phyloP scores from a whole-genome alignment of 2,329 filamentous ascomycete genomes.

The Hypoxylon sp. region DNA sequence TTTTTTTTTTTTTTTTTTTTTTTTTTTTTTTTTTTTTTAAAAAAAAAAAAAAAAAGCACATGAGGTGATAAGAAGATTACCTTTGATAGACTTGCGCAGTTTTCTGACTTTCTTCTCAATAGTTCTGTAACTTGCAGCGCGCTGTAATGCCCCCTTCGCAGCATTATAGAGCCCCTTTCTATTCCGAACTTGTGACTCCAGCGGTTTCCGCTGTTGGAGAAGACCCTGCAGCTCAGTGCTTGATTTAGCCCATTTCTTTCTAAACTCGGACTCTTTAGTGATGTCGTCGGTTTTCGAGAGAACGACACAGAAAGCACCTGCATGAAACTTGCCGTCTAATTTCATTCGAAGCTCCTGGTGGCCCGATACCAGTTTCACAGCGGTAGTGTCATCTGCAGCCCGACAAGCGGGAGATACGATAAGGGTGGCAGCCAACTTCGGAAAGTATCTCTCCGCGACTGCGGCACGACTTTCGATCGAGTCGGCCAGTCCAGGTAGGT shows the following conservation, averaged over 20 bases:
- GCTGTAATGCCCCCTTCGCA: no score
- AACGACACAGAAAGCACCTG: constrained; percentile 6
- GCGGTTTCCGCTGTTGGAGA: neutral
- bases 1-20: no score
- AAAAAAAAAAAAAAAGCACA: no score
- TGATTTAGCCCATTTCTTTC: constrained; percentile 1
- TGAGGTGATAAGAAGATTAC: no score
- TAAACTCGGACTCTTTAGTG: neutral
- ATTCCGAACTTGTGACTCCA: neutral
- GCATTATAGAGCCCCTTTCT: neutral
- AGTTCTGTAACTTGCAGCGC: no score
- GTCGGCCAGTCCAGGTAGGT: constrained; percentile 13
- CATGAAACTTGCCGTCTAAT: constrained; percentile 16
- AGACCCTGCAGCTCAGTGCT: neutral
- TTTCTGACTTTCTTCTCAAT: no score
- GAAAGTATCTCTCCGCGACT: constrained; percentile 11
- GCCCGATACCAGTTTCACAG: constrained; percentile 2
- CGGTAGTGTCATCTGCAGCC: constrained; percentile 17
- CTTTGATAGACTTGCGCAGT: no score
- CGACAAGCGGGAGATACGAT: constrained; percentile 16
- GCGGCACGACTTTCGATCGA: constrained; percentile 18
- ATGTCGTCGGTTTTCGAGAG: constrained; percentile 10
- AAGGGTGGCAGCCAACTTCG: constrained; percentile 11
- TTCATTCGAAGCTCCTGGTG: constrained; percentile 22
- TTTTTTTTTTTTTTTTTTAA: no score